Base-by-base conservation (phyloP, 306 rosid genomes). In the Luffa aegyptiaca region DNA sequence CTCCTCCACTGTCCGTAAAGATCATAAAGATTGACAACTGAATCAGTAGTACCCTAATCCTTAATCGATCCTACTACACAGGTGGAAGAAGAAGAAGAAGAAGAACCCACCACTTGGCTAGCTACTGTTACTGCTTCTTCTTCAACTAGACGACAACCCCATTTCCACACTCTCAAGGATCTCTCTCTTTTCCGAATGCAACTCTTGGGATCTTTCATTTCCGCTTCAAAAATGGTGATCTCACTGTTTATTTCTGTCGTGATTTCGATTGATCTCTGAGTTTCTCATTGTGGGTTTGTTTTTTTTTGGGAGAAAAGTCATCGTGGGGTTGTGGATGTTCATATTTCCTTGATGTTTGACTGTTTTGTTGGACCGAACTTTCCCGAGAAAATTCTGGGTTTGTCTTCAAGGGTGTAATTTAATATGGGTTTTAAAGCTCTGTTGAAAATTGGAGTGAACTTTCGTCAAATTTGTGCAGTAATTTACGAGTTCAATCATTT, bases 311-410 rank as follows among this genome's bases (percentile, higher is more conserved):
- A 45, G 56, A 7, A 45, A 12, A 71, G 1, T 46, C 39, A 3
- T 26, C 26, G 56, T 46, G 76, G 76, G 57, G 56, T 71, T 46
- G 0, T 71, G 53, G 75, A 7, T 20, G 0, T 46, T 71, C n/a
- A 13, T 21, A 12, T 71, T 71, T 39, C 8, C 57, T 71, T 26
- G 20, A 11, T 26, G 57, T 46, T 71, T 71, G 57, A 71, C 57
- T 41, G 49, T 9, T 68, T 75, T 75, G 12, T n/a, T 52, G 51
- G 26, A 4, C 20, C n/a, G 20, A 45, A 21, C 4, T 57, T 57
- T 75, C 41, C 80, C 69, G 12, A 57, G 69, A 77, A 57, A 77
- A 57, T 77, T 74, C 45, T 69, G 75, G 53, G 75, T 69, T 69
- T 74, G 61, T 51, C 17, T 33, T 14, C 0, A 13, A 35, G 26